phyloP scores from a whole-genome alignment of 2,329 filamentous ascomycete genomes.

The Neonectria hederae region DNA sequence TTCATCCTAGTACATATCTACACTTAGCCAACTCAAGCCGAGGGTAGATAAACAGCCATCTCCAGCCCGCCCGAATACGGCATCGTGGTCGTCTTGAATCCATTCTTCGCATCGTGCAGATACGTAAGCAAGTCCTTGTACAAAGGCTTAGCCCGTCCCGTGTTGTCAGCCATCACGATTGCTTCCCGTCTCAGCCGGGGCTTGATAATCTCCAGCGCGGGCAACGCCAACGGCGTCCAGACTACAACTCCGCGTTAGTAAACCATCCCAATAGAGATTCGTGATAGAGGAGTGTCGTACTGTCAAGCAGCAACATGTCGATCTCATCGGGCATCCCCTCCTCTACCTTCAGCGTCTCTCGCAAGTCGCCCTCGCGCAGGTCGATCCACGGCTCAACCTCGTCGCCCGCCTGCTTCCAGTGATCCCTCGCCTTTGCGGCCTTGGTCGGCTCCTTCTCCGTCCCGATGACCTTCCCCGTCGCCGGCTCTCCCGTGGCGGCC shows the following conservation, averaged over 20 bases:
- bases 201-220: constrained; percentile 59
- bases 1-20: not conserved
- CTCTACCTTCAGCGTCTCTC: constrained; percentile 59
- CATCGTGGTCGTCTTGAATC: constrained; percentile 55
- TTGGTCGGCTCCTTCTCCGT: constrained; percentile 69
- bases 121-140: constrained; percentile 61
- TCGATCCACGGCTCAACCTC: constrained; percentile 64
- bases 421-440: constrained; percentile 58
- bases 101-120: constrained; percentile 55
- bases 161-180: constrained; percentile 62
- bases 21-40: not conserved
- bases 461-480: constrained; percentile 57
- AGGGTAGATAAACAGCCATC: constrained; percentile 41
- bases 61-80: constrained; percentile 47
- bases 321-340: constrained; percentile 54
- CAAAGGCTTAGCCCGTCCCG: constrained; percentile 47
- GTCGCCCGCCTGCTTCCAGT: constrained; percentile 64
- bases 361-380: constrained; percentile 65
- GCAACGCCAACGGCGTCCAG: constrained; percentile 65
- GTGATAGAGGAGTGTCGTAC: constrained; percentile 52
- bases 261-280: not conserved
- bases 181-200: constrained; percentile 58
- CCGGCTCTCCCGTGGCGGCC: constrained; percentile 30
- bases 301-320: constrained; percentile 70
- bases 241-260: constrained; percentile 49